Percentiles rank a stretch among this genome's conserved stretches.
Conservation (phyloP, 78 protist genomes). For the Pigoraptor vietnamica region DNA sequence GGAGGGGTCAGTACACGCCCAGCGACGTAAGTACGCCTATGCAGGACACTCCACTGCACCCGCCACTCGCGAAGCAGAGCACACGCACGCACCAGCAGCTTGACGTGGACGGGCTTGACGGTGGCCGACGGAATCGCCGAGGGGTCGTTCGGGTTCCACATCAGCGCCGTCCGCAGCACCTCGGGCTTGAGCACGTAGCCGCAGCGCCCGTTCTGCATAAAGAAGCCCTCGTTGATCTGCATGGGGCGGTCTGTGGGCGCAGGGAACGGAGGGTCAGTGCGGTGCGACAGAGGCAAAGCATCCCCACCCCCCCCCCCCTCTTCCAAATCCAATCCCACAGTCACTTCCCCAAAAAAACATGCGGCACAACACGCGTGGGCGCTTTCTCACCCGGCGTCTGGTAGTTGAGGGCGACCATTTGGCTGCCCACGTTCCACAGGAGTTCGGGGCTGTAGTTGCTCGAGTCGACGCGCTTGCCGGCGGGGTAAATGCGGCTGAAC, state of each 20-base stretch:
- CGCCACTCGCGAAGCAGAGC: too few species aligned
- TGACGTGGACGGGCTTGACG: not conserved
- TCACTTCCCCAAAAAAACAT: not conserved
- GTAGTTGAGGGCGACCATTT: constrained; percentile 75
- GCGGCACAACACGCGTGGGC: too few species aligned
- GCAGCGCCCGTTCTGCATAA: constrained; percentile 24
- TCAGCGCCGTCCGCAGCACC: not conserved
- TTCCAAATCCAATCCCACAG: not conserved
- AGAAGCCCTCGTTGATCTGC: constrained; percentile 39
- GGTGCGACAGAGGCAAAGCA: too few species aligned
- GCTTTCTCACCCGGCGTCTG: constrained; percentile 62
- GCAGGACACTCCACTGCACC: too few species aligned
- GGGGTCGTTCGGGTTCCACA: not conserved
- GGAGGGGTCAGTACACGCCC: too few species aligned
- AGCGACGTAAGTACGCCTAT: too few species aligned
- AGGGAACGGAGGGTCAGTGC: too few species aligned
- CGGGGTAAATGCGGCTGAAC: constrained; percentile 70
- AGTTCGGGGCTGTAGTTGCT: constrained; percentile 72
- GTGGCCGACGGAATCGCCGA: not conserved
- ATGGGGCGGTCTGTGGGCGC: not conserved
- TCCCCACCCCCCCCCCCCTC: too few species aligned
- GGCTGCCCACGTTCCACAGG: constrained; percentile 54
- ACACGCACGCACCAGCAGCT: not conserved
- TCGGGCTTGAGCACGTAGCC: constrained; percentile 43
- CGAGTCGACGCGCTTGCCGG: constrained; percentile 70